A percentile compares a stretch with the other conserved stretches of the same genome.
phyloP scores from a whole-genome alignment of 2,329 filamentous ascomycete genomes.

The Dactylonectria macrodidyma region DNA sequence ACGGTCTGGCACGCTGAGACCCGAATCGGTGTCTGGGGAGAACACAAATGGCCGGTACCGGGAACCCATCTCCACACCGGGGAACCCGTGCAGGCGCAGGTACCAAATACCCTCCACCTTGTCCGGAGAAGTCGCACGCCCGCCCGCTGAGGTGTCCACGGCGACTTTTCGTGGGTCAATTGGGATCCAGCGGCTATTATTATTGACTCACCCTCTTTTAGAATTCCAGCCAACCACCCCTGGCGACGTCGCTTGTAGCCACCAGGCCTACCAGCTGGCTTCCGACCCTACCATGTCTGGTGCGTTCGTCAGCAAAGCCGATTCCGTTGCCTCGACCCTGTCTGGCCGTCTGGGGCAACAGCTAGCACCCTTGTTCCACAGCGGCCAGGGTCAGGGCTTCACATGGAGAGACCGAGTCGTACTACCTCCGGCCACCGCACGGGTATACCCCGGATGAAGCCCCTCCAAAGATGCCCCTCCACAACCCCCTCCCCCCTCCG shows the following conservation, averaged over 20 bases:
- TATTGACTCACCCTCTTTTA: background rate
- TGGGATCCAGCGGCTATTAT: background rate
- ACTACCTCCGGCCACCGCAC: background rate
- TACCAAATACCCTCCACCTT: conserved; percentile 6
- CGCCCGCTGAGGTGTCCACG: too few species aligned
- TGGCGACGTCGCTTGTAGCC: background rate
- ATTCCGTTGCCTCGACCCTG: background rate
- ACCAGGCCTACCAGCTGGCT: background rate
- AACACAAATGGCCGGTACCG: conserved; percentile 14
- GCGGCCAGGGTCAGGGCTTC: background rate
- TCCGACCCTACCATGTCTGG: conserved; percentile 14
- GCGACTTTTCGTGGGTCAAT: background rate
- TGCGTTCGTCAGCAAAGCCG: conserved; percentile 19
- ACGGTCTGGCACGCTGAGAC: background rate
- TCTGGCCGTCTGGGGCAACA: background rate
- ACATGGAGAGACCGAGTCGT: background rate
- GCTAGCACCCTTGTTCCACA: background rate
- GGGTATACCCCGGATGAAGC: background rate
- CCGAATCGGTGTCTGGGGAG: background rate
- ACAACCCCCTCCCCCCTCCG: too few species aligned
- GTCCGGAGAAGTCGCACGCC: conserved; percentile 5
- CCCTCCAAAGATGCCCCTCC: too few species aligned
- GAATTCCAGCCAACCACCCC: conserved; percentile 17
- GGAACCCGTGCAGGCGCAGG: background rate
- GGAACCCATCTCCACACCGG: conserved; percentile 21